These are phyloP conservation scores for Aurifilum marmelostoma DNA, from an alignment of 2,329 filamentous ascomycete genomes.

Conservation along the genomic window DNA sequence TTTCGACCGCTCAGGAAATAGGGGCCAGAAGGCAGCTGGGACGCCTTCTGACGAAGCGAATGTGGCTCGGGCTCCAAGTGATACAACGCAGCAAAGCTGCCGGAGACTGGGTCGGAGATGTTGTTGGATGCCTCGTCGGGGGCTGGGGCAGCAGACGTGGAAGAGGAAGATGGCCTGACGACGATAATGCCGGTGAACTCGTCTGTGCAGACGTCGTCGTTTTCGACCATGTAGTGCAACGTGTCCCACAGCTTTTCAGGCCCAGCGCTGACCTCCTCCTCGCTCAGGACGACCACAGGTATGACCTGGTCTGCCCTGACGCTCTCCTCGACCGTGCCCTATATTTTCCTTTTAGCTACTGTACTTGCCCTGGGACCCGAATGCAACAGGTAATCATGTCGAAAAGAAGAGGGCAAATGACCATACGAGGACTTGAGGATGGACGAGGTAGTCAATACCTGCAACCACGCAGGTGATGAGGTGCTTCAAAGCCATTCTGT, in stretches of 20 bases:
- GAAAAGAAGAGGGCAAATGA: too few relatives aligned
- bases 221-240: slow-evolving; percentile 38
- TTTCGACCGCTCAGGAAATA: slow-evolving; percentile 48
- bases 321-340: slow-evolving; percentile 47
- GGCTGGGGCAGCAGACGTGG: slow-evolving; percentile 19
- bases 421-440: slow-evolving; percentile 43
- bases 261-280: slow-evolving; percentile 41
- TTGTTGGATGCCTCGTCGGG: slow-evolving; percentile 10
- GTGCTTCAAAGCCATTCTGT: slow-evolving; percentile 26
- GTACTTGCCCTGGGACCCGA: slow-evolving; percentile 10
- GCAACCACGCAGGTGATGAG: slow-evolving; percentile 40
- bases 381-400: neutral
- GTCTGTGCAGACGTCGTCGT: slow-evolving; percentile 45
- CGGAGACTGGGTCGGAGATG: neutral
- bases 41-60: neutral
- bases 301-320: slow-evolving; percentile 46
- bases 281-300: slow-evolving; percentile 45
- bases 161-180: slow-evolving; percentile 40
- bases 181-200: slow-evolving; percentile 45
- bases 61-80: slow-evolving; percentile 4
- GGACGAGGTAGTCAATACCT: slow-evolving; percentile 45
- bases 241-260: slow-evolving; percentile 40
- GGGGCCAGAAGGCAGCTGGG: slow-evolving; percentile 43
- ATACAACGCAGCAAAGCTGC: slow-evolving; percentile 16
- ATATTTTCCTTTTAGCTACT: slow-evolving; percentile 8